Evolutionary conservation across 2,329 filamentous ascomycete genomes (phyloP), one percentile per base, ranked within the genome.

Genomic region (Fusarium brevicatenulatum): DNA sequence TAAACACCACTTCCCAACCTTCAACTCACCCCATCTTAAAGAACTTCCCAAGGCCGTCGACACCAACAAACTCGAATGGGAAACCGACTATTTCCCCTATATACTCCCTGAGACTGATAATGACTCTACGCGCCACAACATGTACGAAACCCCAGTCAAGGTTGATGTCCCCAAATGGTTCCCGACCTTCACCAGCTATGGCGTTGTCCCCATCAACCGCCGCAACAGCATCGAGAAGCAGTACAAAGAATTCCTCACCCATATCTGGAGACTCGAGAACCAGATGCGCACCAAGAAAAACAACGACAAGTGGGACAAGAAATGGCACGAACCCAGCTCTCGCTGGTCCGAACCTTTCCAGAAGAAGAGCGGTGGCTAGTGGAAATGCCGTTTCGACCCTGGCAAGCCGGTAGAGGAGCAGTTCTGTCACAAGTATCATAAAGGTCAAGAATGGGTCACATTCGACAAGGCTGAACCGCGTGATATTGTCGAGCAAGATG

Each of bases 351-450:
- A 67, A 56, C 69, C 58, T 44, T 63, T 64, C 56, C 71, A 70
- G 56, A 64, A 69, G 53, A 57, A 46, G 67, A 73, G 63, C 69
- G 75, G 75, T 46, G 75, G 75, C 70, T 77, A 77, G 75, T 77
- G 75, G 75, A 77, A 68, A 77, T 77, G 75, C 73, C 73, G 75
- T 57, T 76, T 75, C 13, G 63, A 63, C 40, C 32, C 54, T 57
- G 73, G 70, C 30, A 69, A 69, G 30, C 65, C 71, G 12, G 43
- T 42, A n/a, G 62, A 44, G 25, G 65, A 77, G 49, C 63, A 75
- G 19, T 63, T 59, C 40, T 77, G 75, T 44, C 34, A 56, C 30
- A 34, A 37, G 34, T 77, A 76, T 7, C 75, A 70, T 19, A 23
- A 34, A 23, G 42, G 18, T 9, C 37, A 53, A 6, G 25, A 50